Evolutionary conservation across 768 basidiomycete genomes (phyloP).

Genomic region (Boletus sensibilis): DNA sequence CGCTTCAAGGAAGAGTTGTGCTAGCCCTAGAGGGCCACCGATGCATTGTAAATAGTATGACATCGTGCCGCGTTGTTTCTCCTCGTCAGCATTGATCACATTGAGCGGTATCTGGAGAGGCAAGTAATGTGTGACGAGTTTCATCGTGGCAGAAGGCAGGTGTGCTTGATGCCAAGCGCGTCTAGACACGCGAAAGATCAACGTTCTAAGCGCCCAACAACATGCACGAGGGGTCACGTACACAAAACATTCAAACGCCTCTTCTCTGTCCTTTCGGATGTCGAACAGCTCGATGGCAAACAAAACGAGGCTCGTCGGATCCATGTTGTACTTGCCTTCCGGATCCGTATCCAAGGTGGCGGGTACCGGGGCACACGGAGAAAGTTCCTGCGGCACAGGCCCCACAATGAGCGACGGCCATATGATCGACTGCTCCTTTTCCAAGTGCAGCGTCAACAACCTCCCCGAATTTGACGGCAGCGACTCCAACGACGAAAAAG

Average conservation of each 20-base stretch:
- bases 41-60: constrained; percentile 65
- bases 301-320: constrained; percentile 76
- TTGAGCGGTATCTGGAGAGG: constrained; percentile 51
- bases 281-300: constrained; percentile 70
- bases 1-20: constrained; percentile 74
- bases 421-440: constrained; percentile 75
- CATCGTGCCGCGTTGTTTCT: constrained; percentile 49
- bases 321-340: constrained; percentile 79
- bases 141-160: constrained; percentile 73
- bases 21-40: constrained; percentile 65
- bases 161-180: constrained; percentile 82
- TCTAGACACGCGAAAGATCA: constrained; percentile 36
- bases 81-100: constrained; percentile 33
- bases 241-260: constrained; percentile 82
- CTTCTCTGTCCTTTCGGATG: constrained; percentile 70
- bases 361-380: constrained; percentile 50
- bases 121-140: constrained; percentile 71
- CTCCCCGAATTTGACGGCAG: constrained; percentile 60
- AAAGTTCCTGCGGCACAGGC: constrained; percentile 62
- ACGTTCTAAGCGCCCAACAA: background rate
- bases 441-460: constrained; percentile 74
- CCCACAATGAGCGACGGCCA: constrained; percentile 81
- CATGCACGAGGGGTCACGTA: constrained; percentile 36
- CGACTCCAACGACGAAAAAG: constrained; percentile 76
- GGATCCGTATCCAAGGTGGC: constrained; percentile 47